Conservation (phyloP, 495 filamentous ascomycete species). For the Aspergillus olivimuriae region DNA sequence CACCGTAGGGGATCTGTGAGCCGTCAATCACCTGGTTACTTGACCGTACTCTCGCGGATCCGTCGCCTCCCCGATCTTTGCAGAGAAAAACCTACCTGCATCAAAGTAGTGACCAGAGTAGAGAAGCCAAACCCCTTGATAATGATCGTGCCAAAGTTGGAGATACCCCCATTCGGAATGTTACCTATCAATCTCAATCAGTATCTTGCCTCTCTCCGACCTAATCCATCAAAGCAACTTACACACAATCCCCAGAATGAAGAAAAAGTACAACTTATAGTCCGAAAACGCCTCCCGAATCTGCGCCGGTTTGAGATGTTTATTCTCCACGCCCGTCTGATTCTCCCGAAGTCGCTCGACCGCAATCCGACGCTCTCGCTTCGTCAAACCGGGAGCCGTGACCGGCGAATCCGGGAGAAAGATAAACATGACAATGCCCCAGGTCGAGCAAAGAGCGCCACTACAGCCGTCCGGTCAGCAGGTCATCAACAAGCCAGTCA, state of each 20-base stretch:
- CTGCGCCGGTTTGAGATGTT: conserved; percentile 53
- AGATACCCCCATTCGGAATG: conserved; percentile 45
- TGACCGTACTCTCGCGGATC: background rate
- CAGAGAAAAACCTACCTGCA: conserved; percentile 27
- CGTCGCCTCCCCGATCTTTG: background rate
- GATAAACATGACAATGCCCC: conserved; percentile 52
- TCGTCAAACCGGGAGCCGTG: conserved; percentile 50
- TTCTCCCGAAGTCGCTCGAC: conserved; percentile 54
- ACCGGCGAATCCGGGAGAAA: conserved; percentile 60
- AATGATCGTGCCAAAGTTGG: conserved; percentile 56
- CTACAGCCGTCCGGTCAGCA: conserved; percentile 14
- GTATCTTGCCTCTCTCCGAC: too few relatives aligned
- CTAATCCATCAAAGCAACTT: conserved; percentile 2
- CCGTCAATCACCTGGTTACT: too few relatives aligned
- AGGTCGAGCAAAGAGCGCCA: conserved; percentile 49
- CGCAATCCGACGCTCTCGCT: conserved; percentile 51
- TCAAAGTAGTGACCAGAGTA: conserved; percentile 41
- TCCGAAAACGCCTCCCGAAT: conserved; percentile 52
- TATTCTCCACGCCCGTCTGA: conserved; percentile 62
- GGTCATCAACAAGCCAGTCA: conserved; percentile 6
- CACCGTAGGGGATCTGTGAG: conserved; percentile 51
- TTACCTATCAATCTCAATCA: conserved; percentile 24
- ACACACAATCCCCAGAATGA: conserved; percentile 46
- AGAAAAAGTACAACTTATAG: conserved; percentile 58
- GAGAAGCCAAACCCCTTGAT: conserved; percentile 58